Evolutionary conservation across 2,329 filamentous ascomycete species (phyloP), one percentile per base, ranked within the genome.

Genomic region (Parastagonospora avenae): DNA sequence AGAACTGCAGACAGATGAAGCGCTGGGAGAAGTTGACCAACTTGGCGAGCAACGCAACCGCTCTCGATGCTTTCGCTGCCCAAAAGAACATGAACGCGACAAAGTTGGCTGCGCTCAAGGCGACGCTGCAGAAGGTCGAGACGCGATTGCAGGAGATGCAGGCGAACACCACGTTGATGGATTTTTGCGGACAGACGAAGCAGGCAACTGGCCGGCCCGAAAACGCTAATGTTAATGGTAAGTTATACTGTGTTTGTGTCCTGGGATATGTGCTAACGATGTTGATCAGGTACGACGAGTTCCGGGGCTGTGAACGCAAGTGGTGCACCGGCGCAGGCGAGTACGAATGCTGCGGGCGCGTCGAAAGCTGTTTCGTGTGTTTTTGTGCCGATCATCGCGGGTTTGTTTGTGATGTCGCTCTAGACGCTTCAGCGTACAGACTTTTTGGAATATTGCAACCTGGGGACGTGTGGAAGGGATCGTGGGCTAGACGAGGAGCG

Each of bases 131-230:
- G 30, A 54, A 64, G 14, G 66, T 67, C 2, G 52, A 56, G 10
- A 54, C 55, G 2, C 65, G 64, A 54, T 47, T 71, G 28, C 31
- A 59, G 44, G 46, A 53, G 12, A 39, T 71, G 57, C 43, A 60
- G 43, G 42, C 49, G 4, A 71, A 71, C 46, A 63, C 62, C n/a
- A 70, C 68, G 1, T 57, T 71, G 7, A 62, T 57, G 4, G 54
- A 55, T 19, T 54, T 64, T 12, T 70, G 67, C 45, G 33, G 55
- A 3, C 52, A 59, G 30, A 47, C 46, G 40, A 36, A 60, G 41
- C 43, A 59, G 15, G 49, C 62, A 37, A 64, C 62, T 45, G 59
- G 31, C 10, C 36, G 27, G 36, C 36, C 36, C 14, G 42, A 42
- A 9, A 40, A 45, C 55, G 32, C 19, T 24, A 24, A 24, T 24